A percentile compares a stretch with the other conserved stretches of the same genome.
These are phyloP conservation scores for Jamesozyma jinghongensis DNA, from an alignment of 805 yeast genomes.

Conservation along the genomic window DNA sequence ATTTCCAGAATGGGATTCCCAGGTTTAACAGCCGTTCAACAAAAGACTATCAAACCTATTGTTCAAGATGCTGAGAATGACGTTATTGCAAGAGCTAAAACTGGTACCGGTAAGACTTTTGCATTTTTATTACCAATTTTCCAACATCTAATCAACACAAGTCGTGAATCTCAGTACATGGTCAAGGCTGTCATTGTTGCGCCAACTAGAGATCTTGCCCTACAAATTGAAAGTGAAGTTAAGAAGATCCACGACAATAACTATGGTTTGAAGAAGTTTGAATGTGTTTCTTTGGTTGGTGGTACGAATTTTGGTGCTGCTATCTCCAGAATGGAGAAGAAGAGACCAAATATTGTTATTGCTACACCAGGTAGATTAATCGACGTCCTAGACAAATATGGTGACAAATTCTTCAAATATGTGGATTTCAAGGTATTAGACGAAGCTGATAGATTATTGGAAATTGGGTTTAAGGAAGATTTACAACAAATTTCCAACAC, in stretches of 20 bases:
- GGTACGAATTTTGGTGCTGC: conserved; percentile 42
- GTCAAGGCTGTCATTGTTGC: conserved; percentile 64
- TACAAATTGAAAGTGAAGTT: conserved; percentile 65
- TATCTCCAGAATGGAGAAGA: conserved; percentile 27
- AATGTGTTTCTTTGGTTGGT: conserved; percentile 55
- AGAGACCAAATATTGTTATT: conserved; percentile 52
- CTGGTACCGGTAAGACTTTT: conserved; percentile 92
- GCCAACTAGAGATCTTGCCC: conserved; percentile 88
- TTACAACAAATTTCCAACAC: conserved; percentile 47
- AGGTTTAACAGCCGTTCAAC: conserved; percentile 61
- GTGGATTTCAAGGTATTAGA: conserved; percentile 67
- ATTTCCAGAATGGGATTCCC: conserved; percentile 38
- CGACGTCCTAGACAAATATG: conserved; percentile 45
- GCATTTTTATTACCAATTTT: conserved; percentile 79
- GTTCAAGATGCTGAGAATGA: conserved; percentile 40
- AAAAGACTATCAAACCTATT: conserved; percentile 49
- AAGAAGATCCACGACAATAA: conserved; percentile 34
- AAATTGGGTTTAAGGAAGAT: conserved; percentile 67
- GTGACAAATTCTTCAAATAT: conserved; percentile 39
- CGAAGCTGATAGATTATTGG: conserved; percentile 85
- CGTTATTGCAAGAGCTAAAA: conserved; percentile 79
- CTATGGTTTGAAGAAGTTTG: conserved; percentile 24
- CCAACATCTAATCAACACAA: conserved; percentile 39
- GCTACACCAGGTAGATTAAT: conserved; percentile 85
- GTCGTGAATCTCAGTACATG: conserved; percentile 25